Evolutionary conservation across 306 rosid genomes (phyloP).

Genomic region (Canavalia ensiformis): DNA sequence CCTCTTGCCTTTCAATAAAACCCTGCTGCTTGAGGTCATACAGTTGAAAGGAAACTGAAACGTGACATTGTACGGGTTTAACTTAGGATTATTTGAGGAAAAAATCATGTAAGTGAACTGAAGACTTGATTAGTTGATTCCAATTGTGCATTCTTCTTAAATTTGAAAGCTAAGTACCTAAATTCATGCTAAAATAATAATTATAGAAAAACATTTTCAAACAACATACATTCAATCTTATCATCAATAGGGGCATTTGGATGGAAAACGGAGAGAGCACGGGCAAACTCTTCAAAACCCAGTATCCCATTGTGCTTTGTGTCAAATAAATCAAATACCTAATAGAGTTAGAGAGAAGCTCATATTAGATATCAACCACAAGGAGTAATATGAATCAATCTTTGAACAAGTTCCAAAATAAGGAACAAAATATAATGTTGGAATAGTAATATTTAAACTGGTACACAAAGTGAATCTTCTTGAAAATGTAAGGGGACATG

Average conservation of each 20-base stretch:
- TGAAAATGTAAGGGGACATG: not conserved
- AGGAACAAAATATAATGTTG: constrained; percentile 9
- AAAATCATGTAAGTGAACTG: constrained; percentile 17
- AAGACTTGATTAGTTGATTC: constrained; percentile 26
- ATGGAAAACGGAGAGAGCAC: constrained; percentile 94
- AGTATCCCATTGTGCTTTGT: constrained; percentile 98
- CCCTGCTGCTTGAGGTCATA: constrained; percentile 99
- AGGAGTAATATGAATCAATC: constrained; percentile 34
- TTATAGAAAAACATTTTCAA: not conserved
- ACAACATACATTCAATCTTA: constrained; percentile 87
- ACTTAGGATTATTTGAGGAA: constrained; percentile 1
- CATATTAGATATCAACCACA: constrained; percentile 39
- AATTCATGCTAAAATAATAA: constrained; percentile 8
- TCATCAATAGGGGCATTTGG: constrained; percentile 97
- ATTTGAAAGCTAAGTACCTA: constrained; percentile 22
- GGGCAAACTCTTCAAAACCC: constrained; percentile 99
- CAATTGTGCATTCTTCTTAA: not conserved
- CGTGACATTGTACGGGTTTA: constrained; percentile 32
- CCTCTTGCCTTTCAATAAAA: constrained; percentile 98
- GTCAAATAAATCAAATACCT: constrained; percentile 96
- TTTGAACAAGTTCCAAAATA: constrained; percentile 23
- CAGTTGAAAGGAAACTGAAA: constrained; percentile 95
- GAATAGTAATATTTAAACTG: not conserved
- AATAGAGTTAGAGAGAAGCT: constrained; percentile 28
- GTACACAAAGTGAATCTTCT: not conserved